Percentiles rank a stretch among this genome's conserved stretches.
These are phyloP conservation scores for Alnus glutinosa DNA, from an alignment of 306 rosid genomes.

Conservation along the genomic window DNA sequence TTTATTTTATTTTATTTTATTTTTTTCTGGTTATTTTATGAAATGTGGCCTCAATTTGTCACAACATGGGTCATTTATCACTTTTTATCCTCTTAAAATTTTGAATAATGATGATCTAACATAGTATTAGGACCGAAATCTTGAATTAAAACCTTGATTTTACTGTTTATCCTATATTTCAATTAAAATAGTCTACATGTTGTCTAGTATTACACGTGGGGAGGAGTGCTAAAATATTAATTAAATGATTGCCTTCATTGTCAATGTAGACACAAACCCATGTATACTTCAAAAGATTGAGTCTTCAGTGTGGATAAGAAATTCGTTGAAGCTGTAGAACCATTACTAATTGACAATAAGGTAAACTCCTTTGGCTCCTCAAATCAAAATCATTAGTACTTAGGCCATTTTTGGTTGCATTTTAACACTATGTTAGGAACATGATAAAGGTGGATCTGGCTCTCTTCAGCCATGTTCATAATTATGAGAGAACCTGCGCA, in stretches of 20 bases:
- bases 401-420: background rate
- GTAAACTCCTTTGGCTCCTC: constrained; percentile 28
- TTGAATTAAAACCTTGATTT: too few species aligned
- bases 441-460: constrained; percentile 71
- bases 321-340: constrained; percentile 59
- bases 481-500: constrained; percentile 83
- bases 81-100: too few species aligned
- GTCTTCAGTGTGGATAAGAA: constrained; percentile 13
- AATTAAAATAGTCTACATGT: too few species aligned
- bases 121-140: too few species aligned
- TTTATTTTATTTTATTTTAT: too few species aligned
- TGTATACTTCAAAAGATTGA: constrained; percentile 56
- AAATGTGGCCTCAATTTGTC: too few species aligned
- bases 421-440: background rate
- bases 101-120: too few species aligned
- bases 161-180: too few species aligned
- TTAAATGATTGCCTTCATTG: background rate
- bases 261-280: constrained; percentile 70
- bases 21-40: too few species aligned
- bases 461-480: constrained; percentile 80
- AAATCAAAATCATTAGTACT: too few species aligned
- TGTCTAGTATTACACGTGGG: too few species aligned
- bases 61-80: too few species aligned
- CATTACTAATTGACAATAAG: constrained; percentile 58
- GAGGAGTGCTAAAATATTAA: background rate